A percentile compares a stretch with the other conserved stretches of the same genome.
phyloP scores from a whole-genome alignment of 257 asterid species.

The Lithospermum erythrorhizon region DNA sequence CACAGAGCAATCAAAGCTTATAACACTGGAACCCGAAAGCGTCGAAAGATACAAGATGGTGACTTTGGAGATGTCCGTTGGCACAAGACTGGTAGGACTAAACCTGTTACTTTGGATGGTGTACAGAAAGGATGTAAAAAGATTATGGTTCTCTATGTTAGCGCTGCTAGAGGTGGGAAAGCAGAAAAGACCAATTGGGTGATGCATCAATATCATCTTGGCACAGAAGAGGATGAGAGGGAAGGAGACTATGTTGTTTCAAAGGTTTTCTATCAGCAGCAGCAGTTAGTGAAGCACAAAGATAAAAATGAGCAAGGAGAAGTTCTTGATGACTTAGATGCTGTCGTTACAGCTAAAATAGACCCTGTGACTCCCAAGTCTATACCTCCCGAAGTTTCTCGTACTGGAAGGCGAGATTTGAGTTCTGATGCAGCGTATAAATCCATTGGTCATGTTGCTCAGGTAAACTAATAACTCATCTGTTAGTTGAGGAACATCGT shows the following conservation, averaged over 20 bases:
- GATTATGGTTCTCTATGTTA: conserved; percentile 82
- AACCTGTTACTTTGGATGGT: conserved; percentile 76
- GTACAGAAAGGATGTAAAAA: conserved; percentile 85
- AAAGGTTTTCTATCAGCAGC: conserved; percentile 89
- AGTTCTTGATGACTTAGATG: conserved; percentile 23
- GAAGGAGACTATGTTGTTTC: conserved; percentile 85
- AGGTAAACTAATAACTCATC: conserved; percentile 9
- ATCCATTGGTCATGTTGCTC: conserved; percentile 8
- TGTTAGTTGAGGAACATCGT: no score
- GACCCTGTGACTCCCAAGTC: conserved; percentile 83
- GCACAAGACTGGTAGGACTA: conserved; percentile 96
- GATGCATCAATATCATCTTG: conserved; percentile 96
- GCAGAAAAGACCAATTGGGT: conserved; percentile 96
- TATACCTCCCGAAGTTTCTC: conserved; percentile 62
- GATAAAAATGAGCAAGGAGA: conserved; percentile 46
- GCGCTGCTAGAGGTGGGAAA: conserved; percentile 64
- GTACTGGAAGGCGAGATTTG: conserved; percentile 29
- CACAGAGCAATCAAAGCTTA: conserved; percentile 93
- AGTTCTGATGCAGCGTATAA: conserved; percentile 22
- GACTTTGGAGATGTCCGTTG: conserved; percentile 78
- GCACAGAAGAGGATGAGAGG: conserved; percentile 74
- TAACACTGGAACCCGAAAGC: conserved; percentile 82
- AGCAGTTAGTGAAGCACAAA: conserved; percentile 36
- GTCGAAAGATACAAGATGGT: conserved; percentile 73
- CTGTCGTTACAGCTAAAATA: conserved; percentile 23